Conservation (phyloP, 768 basidiomycete genomes). For the Pilatotrama ljubarskyi region DNA sequence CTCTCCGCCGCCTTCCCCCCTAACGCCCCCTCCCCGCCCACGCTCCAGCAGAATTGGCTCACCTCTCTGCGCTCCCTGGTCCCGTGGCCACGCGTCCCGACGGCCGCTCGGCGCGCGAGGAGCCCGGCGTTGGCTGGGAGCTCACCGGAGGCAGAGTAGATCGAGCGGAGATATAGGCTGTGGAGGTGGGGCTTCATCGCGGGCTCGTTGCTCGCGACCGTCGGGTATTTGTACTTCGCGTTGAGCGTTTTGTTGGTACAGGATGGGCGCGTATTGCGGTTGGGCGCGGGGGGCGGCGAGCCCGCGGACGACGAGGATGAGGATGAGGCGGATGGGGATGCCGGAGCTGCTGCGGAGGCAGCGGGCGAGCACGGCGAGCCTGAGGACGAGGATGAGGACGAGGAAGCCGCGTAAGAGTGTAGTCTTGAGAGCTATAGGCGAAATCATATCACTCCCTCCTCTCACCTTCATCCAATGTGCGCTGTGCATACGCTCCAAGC, state of each 20-base stretch:
- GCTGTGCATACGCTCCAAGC: too few relatives aligned
- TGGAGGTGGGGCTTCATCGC: constrained; percentile 57
- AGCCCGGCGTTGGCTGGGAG: constrained; percentile 33
- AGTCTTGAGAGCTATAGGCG: too few relatives aligned
- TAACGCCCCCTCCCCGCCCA: constrained; percentile 24
- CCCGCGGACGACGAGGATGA: constrained; percentile 6
- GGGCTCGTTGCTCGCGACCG: constrained; percentile 41
- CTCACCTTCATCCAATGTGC: too few relatives aligned
- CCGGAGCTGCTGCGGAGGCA: not conserved
- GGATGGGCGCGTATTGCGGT: not conserved
- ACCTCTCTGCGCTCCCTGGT: constrained; percentile 41
- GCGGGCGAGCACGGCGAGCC: not conserved
- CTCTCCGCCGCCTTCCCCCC: constrained; percentile 34
- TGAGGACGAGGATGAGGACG: not conserved
- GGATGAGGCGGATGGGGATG: constrained; percentile 15
- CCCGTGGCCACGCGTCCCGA: constrained; percentile 17
- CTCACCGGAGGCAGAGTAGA: constrained; percentile 25
- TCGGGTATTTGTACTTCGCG: constrained; percentile 36
- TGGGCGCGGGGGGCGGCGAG: not conserved
- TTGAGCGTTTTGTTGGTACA: constrained; percentile 7
- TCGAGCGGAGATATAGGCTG: constrained; percentile 46
- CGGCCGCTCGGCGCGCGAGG: not conserved
- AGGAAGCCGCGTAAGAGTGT: not conserved
- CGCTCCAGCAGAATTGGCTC: constrained; percentile 9
- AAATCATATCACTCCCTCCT: too few relatives aligned